Base-by-base conservation (phyloP, 2,329 filamentous ascomycete genomes). In the Knoxdaviesia capensis region DNA sequence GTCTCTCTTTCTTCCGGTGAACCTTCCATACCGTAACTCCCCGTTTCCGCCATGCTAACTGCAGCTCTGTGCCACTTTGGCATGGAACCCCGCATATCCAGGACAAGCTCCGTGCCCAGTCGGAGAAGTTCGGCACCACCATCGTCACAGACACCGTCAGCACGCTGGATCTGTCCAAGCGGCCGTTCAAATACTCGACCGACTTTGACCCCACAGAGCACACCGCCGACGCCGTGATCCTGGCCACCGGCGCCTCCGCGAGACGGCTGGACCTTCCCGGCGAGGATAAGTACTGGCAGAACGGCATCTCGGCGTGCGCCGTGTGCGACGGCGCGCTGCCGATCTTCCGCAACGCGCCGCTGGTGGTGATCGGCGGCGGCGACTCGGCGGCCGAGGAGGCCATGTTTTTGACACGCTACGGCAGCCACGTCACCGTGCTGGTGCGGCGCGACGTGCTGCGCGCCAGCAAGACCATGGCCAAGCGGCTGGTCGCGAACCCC, bases 301-400 rank as follows among this genome's bases (percentile, higher is more conserved):
- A 82, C 59, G 90, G 90, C 51, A 85, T 98, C 56, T 90, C 81
- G 41, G 90, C 90, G 40, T 98, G 90, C 62, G 90, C 90, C 33
- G 90, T 98, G 40, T 98, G 90, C 63, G 90, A 98, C 56, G 90
- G 90, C 48, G 90, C 87, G 40, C 80, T 96, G 39, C 90, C 90
- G 46, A 94, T 98, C 60, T 98, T 94, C 77, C 75, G 88, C 52
- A 85, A 94, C 62, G 93, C 94, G 71, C 88, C 82, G 6, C 69
- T 98, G 43, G 84, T 88, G 36, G 90, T 98, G 40, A 94, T 98
- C 49, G 90, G 90, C 48, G 92, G 90, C 48, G 90, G 90, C 54
- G 90, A 98, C 64, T 93, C 84, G 10, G 90, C 90, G 11, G 90
- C 92, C 31, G 92, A 98, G 64, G 90, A 98, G 71, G 86, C 87